Evolutionary conservation across 345 rosid genomes (phyloP).

Genomic region (Euphorbia lathyris): DNA sequence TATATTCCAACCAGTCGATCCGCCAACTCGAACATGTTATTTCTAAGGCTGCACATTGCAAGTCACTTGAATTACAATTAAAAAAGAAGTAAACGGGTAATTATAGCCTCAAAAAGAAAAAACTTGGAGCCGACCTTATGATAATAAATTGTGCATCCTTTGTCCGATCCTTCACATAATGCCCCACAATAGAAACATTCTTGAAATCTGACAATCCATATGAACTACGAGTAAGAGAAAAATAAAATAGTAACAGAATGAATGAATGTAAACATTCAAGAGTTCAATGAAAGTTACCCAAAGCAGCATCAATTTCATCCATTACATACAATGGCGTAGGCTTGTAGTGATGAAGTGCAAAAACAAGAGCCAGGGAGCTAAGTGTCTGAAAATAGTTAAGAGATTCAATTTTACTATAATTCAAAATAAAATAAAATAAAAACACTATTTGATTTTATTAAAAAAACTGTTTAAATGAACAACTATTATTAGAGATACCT

Average conservation of each 20-base stretch:
- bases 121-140: conserved; percentile 57
- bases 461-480: not conserved
- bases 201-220: conserved; percentile 68
- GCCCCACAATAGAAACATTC: conserved; percentile 97
- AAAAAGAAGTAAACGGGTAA: not conserved
- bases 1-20: conserved; percentile 92
- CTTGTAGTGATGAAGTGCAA: conserved; percentile 99
- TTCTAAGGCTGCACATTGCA: conserved; percentile 66
- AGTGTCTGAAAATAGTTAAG: conserved; percentile 60
- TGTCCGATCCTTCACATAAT: conserved; percentile 94
- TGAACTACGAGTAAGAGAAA: conserved; percentile 9
- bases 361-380: conserved; percentile 91
- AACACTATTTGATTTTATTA: not conserved
- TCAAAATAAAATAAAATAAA: not conserved
- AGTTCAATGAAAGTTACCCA: conserved; percentile 43
- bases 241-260: not conserved
- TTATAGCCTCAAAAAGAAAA: not conserved
- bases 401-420: not conserved
- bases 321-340: conserved; percentile 97
- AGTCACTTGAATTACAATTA: not conserved
- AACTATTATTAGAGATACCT: conserved; percentile 40
- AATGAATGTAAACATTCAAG: not conserved
- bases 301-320: conserved; percentile 98
- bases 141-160: conserved; percentile 94
- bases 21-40: conserved; percentile 98